Conservation (phyloP, 768 basidiomycete genomes). For the Auricularia heimuer region DNA sequence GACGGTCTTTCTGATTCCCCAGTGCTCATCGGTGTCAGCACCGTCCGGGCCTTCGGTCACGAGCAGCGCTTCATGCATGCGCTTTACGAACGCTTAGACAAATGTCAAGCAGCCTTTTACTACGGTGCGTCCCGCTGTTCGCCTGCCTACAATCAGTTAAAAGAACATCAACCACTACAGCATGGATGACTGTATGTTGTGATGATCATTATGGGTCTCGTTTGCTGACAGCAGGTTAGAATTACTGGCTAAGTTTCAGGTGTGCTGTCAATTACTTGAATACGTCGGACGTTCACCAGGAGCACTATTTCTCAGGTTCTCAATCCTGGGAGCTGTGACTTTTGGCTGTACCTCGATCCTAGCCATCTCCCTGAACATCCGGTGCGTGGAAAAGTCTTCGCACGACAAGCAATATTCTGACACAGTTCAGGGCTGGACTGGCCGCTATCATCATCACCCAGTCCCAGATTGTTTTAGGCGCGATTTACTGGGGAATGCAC, state of each 20-base stretch:
- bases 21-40: constrained; percentile 19
- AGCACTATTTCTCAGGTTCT: too few species aligned
- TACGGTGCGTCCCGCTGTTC: background rate
- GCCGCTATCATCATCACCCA: constrained; percentile 21
- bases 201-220: background rate
- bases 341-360: constrained; percentile 24
- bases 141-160: too few species aligned
- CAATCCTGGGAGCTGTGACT: constrained; percentile 22
- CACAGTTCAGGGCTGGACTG: constrained; percentile 13
- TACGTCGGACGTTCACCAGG: too few species aligned
- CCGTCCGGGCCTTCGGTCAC: constrained; percentile 11
- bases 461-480: constrained; percentile 4
- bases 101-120: constrained; percentile 3
- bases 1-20: constrained; percentile 1
- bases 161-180: constrained; percentile 9
- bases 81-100: constrained; percentile 3
- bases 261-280: constrained; percentile 14
- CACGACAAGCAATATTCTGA: background rate
- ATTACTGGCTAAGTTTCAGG: constrained; percentile 9
- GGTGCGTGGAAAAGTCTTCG: background rate
- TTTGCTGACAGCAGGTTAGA: background rate
- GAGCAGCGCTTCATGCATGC: constrained; percentile 7
- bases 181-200: constrained; percentile 16
- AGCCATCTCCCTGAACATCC: constrained; percentile 13
- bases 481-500: background rate